Conservation (phyloP, 345 rosid species). For the Capsella bursapastoris region DNA sequence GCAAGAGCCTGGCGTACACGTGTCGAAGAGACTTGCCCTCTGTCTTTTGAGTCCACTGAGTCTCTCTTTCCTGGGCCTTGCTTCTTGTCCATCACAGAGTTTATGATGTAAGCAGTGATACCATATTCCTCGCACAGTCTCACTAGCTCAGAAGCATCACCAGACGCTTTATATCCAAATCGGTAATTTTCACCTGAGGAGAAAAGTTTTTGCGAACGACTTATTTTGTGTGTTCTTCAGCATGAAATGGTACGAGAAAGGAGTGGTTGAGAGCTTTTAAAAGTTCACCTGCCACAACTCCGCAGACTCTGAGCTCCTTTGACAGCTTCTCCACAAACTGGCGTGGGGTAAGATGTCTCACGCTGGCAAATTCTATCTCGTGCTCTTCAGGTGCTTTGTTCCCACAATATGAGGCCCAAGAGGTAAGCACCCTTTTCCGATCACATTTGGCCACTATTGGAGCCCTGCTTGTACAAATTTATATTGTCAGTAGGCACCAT, state of each 20-base stretch:
- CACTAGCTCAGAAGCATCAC: slow-evolving; percentile 75
- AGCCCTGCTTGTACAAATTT: slow-evolving; percentile 52
- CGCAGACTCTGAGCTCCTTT: slow-evolving; percentile 70
- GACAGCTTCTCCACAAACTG: slow-evolving; percentile 93
- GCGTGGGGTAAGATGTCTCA: slow-evolving; percentile 77
- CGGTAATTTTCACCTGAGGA: slow-evolving; percentile 82
- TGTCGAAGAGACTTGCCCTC: slow-evolving; percentile 94
- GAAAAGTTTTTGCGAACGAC: slow-evolving; percentile 14
- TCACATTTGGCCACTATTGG: slow-evolving; percentile 92
- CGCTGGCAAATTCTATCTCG: slow-evolving; percentile 72
- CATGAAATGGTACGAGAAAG: neutral
- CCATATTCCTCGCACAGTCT: slow-evolving; percentile 75
- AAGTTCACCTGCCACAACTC: slow-evolving; percentile 85
- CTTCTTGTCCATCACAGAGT: slow-evolving; percentile 87
- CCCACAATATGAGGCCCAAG: slow-evolving; percentile 83
- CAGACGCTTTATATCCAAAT: slow-evolving; percentile 91
- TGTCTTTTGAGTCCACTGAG: slow-evolving; percentile 62
- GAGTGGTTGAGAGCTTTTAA: slow-evolving; percentile 4
- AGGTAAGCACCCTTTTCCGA: slow-evolving; percentile 74
- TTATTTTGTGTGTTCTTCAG: slow-evolving; percentile 10
- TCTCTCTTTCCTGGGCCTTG: slow-evolving; percentile 50
- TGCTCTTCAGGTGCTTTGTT: slow-evolving; percentile 66
- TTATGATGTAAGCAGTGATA: slow-evolving; percentile 69
- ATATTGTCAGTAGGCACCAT: slow-evolving; percentile 7
- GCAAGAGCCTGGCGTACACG: slow-evolving; percentile 93